These are phyloP conservation scores for Senna siamea DNA, from an alignment of 306 rosid genomes.

Conservation along the genomic window DNA sequence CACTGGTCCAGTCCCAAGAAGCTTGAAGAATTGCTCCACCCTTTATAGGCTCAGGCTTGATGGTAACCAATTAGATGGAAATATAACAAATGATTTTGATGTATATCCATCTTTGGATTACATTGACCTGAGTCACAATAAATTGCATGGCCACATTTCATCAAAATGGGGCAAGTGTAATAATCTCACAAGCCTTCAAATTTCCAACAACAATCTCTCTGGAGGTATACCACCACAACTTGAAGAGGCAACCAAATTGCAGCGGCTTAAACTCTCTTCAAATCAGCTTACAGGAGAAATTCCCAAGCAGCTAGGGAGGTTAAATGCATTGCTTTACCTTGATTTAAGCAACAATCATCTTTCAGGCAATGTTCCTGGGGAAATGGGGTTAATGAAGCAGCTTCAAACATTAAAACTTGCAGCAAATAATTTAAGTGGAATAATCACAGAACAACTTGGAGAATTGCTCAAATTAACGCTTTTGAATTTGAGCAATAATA, in stretches of 20 bases:
- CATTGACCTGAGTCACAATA: background rate
- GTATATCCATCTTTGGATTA: background rate
- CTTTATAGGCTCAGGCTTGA: background rate
- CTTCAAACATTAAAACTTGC: background rate
- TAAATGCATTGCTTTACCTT: background rate
- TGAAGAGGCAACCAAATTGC: background rate
- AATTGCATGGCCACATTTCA: background rate
- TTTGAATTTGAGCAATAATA: constrained; percentile 14
- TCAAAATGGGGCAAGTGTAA: background rate
- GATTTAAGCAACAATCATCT: background rate
- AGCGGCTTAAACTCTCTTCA: background rate
- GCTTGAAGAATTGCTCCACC: background rate
- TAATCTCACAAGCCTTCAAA: background rate
- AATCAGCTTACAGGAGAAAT: background rate
- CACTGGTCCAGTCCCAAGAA: background rate
- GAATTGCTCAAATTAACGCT: background rate
- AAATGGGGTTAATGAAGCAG: background rate
- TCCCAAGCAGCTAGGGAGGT: background rate
- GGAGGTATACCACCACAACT: background rate
- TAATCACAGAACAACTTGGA: background rate
- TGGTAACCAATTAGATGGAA: background rate
- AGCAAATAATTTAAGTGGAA: background rate
- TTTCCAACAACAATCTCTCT: background rate
- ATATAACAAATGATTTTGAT: background rate
- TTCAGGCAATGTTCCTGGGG: background rate